Base-by-base conservation (phyloP, 31 red algal species). In the Endocladia muricata region DNA sequence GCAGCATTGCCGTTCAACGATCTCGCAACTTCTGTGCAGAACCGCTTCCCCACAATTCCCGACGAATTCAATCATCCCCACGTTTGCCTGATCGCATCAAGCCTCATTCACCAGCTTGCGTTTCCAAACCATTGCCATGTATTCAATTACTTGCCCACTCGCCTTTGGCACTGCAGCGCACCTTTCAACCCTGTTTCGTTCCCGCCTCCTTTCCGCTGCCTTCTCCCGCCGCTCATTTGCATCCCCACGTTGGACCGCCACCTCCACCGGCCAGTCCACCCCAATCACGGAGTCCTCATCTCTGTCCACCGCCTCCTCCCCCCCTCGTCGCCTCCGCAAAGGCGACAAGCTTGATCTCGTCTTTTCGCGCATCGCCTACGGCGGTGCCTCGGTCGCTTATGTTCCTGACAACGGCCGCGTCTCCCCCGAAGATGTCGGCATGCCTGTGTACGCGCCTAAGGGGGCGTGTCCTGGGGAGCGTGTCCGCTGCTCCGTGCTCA, bases 351-450 rank as follows among this genome's bases (percentile, higher is more conserved):
- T 94, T 15, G 72, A 94, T 39, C 34, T 88, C 23, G 33, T 39
- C n/a, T 82, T 94, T 15, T 58, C 62, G 31, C 58, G 70, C 11
- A 58, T 94, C 32, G 91, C 84, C 0, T 88, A 94, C 37, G 91
- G 91, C 32, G 78, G 91, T 29, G 77, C 56, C 56, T 76, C 68
- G 25, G 61, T 86, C 61, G 76, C 54, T 5, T 66, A 71, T 34
- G 51, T 88, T 41, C 41, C 60, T 9, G 64, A 33, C 22, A 33
- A 36, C 9, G 26, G 25, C 9, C 37, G 47, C 51, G 29, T 71
- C 25, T 11, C 38, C 13, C 34, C 36, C 5, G 22, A 42, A 4
- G 84, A 88, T 26, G 66, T 79, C 31, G 28, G 41, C 30, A 78
- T 88, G 65, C 84, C 84, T 22, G 67, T 88, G 5, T 88, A 88